Conservation (phyloP, 257 asterid species). For the Sherardia arvensis region DNA sequence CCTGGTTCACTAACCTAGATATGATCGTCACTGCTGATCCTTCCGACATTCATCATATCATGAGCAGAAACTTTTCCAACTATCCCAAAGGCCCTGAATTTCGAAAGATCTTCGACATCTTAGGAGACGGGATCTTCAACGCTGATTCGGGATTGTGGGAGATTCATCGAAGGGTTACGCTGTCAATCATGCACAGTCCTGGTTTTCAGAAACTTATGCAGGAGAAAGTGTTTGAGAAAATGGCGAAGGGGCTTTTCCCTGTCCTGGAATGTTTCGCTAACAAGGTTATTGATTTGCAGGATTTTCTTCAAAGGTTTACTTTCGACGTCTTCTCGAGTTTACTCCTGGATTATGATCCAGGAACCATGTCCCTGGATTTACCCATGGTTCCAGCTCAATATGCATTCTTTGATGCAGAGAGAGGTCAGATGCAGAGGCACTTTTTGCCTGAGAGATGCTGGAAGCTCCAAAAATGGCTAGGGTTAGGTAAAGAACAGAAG, state of each 20-base stretch:
- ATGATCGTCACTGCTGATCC: no score
- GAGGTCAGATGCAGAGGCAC: neutral
- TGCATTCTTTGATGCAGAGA: neutral
- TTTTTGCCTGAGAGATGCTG: neutral
- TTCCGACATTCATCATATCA: no score
- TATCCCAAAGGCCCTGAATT: no score
- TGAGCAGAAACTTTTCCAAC: no score
- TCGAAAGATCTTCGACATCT: no score
- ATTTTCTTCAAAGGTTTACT: conserved; percentile 11
- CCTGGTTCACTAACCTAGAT: no score
- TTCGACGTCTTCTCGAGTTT: conserved; percentile 21
- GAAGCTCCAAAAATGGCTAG: neutral
- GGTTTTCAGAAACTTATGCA: conserved; percentile 12
- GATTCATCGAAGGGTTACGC: conserved; percentile 24
- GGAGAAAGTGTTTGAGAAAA: conserved; percentile 9
- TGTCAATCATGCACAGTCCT: conserved; percentile 9
- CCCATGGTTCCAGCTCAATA: neutral
- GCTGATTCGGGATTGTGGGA: conserved; percentile 20
- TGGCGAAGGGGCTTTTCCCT: conserved; percentile 22
- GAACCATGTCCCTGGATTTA: conserved; percentile 1
- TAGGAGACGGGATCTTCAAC: no score
- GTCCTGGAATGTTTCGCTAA: conserved; percentile 17
- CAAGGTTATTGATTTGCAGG: conserved; percentile 31
- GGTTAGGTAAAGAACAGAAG: neutral
- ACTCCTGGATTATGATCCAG: conserved; percentile 28